Evolutionary conservation across 2,329 filamentous ascomycete species (phyloP).

Genomic region (Diplodia seriata): DNA sequence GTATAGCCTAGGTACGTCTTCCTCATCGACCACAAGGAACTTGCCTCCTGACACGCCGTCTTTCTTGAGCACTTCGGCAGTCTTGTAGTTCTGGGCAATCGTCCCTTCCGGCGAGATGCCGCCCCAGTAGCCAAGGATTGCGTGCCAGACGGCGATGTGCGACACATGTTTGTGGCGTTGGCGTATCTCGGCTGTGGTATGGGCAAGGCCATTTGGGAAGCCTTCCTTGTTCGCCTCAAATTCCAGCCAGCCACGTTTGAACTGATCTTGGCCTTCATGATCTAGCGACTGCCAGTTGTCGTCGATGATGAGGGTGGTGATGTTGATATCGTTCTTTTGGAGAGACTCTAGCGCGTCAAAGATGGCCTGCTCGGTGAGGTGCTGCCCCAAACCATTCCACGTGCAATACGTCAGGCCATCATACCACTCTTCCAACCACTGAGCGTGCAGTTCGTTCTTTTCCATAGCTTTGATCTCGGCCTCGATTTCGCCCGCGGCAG

Average conservation of each 20-base stretch:
- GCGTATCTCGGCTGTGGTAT: conserved; percentile 73
- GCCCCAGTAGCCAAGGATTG: conserved; percentile 79
- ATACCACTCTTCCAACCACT: conserved; percentile 88
- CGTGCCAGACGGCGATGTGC: conserved; percentile 31
- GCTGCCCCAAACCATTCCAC: conserved; percentile 90
- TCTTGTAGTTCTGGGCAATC: conserved; percentile 81
- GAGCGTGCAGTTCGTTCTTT: conserved; percentile 58
- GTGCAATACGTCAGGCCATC: conserved; percentile 95
- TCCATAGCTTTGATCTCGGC: conserved; percentile 57
- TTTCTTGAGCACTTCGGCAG: conserved; percentile 63
- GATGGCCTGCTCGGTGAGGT: conserved; percentile 81
- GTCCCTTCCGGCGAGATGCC: conserved; percentile 78
- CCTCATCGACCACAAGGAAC: conserved; percentile 75
- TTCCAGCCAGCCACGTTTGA: conserved; percentile 57
- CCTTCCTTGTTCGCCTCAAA: conserved; percentile 84
- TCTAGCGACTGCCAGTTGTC: conserved; percentile 90
- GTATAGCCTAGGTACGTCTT: conserved; percentile 80
- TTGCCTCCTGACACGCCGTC: conserved; percentile 66
- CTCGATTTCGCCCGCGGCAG: conserved; percentile 52
- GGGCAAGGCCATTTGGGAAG: conserved; percentile 81
- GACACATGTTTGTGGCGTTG: conserved; percentile 64
- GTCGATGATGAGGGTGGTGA: conserved; percentile 90
- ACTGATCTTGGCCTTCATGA: conserved; percentile 59
- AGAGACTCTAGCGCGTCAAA: conserved; percentile 76
- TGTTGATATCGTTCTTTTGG: conserved; percentile 72